Conservation (phyloP, 257 asterid species). For the Echium plantagineum region DNA sequence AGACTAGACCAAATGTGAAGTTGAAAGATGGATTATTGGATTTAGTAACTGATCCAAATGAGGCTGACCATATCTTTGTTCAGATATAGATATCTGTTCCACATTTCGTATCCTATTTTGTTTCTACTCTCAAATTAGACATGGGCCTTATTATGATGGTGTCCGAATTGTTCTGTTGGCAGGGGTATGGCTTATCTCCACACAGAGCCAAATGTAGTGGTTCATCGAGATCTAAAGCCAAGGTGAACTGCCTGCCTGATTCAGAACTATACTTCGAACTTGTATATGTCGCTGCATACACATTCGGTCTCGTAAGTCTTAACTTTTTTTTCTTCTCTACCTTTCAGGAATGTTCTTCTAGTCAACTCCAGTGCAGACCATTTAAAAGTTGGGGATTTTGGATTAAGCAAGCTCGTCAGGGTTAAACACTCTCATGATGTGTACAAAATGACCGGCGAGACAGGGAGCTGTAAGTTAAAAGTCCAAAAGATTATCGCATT, state of each 20-base stretch:
- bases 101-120: too few species aligned
- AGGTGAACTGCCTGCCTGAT: conserved; percentile 26
- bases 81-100: too few species aligned
- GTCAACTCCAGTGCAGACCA: conserved; percentile 73
- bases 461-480: conserved; percentile 72
- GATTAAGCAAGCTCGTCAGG: conserved; percentile 66
- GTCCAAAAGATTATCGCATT: too few species aligned
- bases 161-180: conserved; percentile 9
- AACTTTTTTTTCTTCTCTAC: too few species aligned
- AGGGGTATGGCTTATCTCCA: conserved; percentile 93
- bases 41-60: too few species aligned
- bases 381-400: conserved; percentile 80
- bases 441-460: conserved; percentile 82
- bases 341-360: conserved; percentile 64
- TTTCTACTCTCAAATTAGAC: too few species aligned
- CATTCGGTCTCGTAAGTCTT: too few species aligned
- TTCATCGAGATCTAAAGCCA: conserved; percentile 83
- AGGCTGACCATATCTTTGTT: too few species aligned
- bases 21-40: too few species aligned
- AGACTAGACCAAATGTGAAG: too few species aligned
- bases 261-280: not conserved
- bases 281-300: not conserved
- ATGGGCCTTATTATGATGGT: too few species aligned
- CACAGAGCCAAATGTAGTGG: conserved; percentile 68
- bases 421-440: conserved; percentile 75